These are phyloP conservation scores for Plectosphaerella sp. DNA, from an alignment of 2,329 filamentous ascomycete species.

Conservation along the genomic window DNA sequence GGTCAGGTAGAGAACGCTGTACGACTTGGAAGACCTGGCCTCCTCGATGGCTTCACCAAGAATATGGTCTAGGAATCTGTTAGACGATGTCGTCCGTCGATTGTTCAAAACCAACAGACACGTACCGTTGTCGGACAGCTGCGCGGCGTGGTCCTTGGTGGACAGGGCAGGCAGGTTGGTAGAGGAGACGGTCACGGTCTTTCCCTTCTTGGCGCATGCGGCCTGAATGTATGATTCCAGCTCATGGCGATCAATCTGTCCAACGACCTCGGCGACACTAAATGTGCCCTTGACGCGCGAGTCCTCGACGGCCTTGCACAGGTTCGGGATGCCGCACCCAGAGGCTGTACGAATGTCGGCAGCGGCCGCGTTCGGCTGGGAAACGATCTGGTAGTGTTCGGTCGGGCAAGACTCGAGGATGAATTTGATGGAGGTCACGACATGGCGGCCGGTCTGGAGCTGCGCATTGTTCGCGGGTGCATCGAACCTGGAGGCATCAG, in stretches of 20 bases:
- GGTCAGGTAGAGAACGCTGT: constrained; percentile 74
- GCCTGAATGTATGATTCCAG: constrained; percentile 39
- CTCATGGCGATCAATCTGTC: constrained; percentile 35
- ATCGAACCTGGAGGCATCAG: constrained; percentile 23
- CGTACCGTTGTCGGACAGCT: constrained; percentile 44
- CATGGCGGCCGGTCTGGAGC: constrained; percentile 44
- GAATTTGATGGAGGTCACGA: constrained; percentile 36
- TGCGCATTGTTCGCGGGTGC: constrained; percentile 29
- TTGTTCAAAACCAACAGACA: neutral
- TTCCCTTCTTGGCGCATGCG: constrained; percentile 38
- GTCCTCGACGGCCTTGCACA: constrained; percentile 36
- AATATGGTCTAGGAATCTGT: constrained; percentile 38
- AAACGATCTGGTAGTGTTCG: constrained; percentile 70
- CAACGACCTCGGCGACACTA: constrained; percentile 55
- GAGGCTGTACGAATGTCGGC: constrained; percentile 57
- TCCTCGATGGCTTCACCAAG: constrained; percentile 44
- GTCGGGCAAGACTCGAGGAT: constrained; percentile 67
- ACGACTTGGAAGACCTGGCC: constrained; percentile 39
- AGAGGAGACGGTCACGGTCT: constrained; percentile 32
- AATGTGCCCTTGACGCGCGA: constrained; percentile 32
- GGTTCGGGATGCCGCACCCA: constrained; percentile 48
- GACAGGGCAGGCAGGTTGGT: constrained; percentile 36
- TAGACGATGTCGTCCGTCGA: neutral
- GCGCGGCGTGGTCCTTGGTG: constrained; percentile 33
- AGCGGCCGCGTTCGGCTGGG: constrained; percentile 69